Percentiles rank a stretch among this genome's conserved stretches.
These are phyloP conservation scores for Cystobasidium sp. DNA, from an alignment of 1,284 basidiomycete species.

Conservation along the genomic window DNA sequence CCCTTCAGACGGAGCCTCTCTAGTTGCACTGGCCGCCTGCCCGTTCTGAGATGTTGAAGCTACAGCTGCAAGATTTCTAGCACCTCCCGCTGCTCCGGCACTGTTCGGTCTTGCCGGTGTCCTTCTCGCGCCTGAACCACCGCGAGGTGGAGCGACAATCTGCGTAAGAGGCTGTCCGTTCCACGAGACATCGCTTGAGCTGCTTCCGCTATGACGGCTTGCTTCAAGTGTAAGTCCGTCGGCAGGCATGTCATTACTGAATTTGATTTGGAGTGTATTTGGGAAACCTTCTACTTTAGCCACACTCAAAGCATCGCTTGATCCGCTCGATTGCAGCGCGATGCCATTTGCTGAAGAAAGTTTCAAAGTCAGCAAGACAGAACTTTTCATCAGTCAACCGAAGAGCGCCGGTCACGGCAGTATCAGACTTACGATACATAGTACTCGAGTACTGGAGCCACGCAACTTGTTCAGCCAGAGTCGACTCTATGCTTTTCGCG, in stretches of 20 bases:
- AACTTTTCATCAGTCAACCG: background rate
- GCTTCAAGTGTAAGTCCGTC: constrained; percentile 36
- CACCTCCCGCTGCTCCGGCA: background rate
- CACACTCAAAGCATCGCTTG: constrained; percentile 39
- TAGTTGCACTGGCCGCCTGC: background rate
- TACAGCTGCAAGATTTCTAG: background rate
- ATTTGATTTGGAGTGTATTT: constrained; percentile 46
- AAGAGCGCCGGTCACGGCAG: background rate
- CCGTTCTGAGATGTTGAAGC: background rate
- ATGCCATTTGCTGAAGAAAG: constrained; percentile 26
- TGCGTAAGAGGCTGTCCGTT: constrained; percentile 44
- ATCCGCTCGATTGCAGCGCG: background rate
- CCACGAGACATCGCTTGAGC: constrained; percentile 47
- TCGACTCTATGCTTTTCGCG: constrained; percentile 15
- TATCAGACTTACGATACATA: constrained; percentile 48
- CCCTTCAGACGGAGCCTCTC: background rate
- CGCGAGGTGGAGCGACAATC: constrained; percentile 45
- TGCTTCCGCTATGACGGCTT: constrained; percentile 31
- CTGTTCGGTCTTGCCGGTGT: constrained; percentile 25
- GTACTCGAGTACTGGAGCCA: constrained; percentile 49
- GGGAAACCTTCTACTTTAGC: constrained; percentile 47
- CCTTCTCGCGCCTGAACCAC: constrained; percentile 6
- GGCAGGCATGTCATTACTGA: constrained; percentile 42
- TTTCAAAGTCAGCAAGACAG: background rate
- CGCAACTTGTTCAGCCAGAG: constrained; percentile 44